Base-by-base conservation (phyloP, 2,329 filamentous ascomycete species). In the Arthrobotrys sinensis region DNA sequence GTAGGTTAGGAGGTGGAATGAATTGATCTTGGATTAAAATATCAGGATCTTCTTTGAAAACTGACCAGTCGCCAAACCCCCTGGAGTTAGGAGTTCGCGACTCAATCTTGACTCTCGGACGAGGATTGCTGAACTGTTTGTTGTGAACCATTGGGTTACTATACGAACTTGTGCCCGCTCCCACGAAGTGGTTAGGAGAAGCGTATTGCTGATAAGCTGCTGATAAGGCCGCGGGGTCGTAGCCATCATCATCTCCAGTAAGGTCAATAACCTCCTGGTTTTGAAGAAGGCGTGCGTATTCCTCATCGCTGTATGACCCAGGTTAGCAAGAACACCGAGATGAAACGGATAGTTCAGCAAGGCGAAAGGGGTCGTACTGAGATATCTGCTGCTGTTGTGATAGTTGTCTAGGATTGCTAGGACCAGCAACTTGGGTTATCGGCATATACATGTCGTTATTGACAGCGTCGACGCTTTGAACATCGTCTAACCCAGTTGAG, bases 211-310 rank as follows among this genome's bases (percentile, higher is more conserved):
- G 24, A 36, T 46, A 36, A 11, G n/a, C 38, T 45, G 57, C 14
- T 32, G 40, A 16, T 45, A 63, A 14, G 12, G 6, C 12, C 19
- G 19, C 50, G 4, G 14, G 8, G 12, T 52, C 28, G 11, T 67
- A 57, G 3, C 11, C 53, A 28, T 78, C 75, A 21, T 78, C 75
- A 64, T 48, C 52, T 7, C 24, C 62, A 21, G 75, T 78, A 12
- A 78, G 75, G 38, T 78, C 75, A 19, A 78, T 67, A 16, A 78
- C 62, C 32, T 63, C 36, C 3, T 19, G 24, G 14, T 38, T 3
- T 38, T 78, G 57, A 4, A 48, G 24, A n/a, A 8, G n/a, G 43
- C 53, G 48, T 8, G 67, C 60, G 19, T 63, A 36, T 52, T 43
- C 19, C 10, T 63, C 62, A 28, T 78, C 67, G 8, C 75, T 78